Evolutionary conservation across 2,329 filamentous ascomycete genomes (phyloP).

Genomic region (Colletotrichum tropicale): DNA sequence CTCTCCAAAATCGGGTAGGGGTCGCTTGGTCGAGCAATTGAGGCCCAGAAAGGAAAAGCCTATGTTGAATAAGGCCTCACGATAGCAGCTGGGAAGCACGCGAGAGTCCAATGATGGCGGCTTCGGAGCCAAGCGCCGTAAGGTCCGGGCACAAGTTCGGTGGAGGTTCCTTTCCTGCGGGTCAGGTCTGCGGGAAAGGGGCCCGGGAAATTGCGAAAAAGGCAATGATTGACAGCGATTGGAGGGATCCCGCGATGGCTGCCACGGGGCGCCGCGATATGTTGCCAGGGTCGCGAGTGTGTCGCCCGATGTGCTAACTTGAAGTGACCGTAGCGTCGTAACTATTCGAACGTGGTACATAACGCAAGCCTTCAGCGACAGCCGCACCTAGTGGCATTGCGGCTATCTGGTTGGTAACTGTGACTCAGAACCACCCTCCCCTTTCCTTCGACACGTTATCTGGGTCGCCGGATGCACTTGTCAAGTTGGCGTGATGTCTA

Average conservation of each 20-base stretch:
- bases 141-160: background rate
- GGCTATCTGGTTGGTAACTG: background rate
- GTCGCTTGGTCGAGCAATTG: background rate
- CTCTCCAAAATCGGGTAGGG: background rate
- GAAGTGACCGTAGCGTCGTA: background rate
- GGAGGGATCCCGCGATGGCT: constrained; percentile 6
- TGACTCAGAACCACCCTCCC: background rate
- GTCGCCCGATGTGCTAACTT: constrained; percentile 4
- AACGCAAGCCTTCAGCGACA: background rate
- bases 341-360: background rate
- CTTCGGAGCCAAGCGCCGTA: background rate
- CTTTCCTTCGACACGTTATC: background rate
- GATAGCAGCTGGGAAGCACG: background rate
- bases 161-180: background rate
- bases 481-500: background rate
- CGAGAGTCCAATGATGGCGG: background rate
- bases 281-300: background rate
- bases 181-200: constrained; percentile 1
- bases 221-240: constrained; percentile 15
- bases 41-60: background rate
- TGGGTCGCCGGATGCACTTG: background rate
- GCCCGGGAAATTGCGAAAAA: constrained; percentile 16
- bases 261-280: background rate
- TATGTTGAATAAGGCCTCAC: background rate
- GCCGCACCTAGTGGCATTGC: background rate